A percentile compares a stretch with the other conserved stretches of the same genome.
These are phyloP conservation scores for Eucalyptus melliodora DNA, from an alignment of 345 rosid species.

Conservation along the genomic window DNA sequence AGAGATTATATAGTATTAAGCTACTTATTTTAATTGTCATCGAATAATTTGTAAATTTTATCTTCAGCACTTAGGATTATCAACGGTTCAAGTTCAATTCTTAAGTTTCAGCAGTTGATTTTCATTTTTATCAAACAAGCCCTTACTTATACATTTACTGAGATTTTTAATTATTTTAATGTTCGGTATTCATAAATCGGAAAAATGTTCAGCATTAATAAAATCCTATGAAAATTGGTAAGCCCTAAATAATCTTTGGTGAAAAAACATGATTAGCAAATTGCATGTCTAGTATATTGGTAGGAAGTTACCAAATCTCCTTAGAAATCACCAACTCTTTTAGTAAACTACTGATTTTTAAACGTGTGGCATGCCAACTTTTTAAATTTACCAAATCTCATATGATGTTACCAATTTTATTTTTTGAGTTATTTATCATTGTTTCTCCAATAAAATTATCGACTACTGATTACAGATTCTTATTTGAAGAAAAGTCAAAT, in stretches of 20 bases:
- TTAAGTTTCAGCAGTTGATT: neutral
- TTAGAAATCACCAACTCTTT: neutral
- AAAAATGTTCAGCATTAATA: fast-evolving
- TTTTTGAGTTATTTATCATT: neutral
- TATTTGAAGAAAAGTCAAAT: neutral
- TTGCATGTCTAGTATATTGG: neutral
- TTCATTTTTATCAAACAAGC: neutral
- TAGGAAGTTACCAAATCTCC: neutral
- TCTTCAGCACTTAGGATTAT: neutral
- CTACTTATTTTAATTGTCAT: neutral
- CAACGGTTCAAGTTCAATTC: neutral
- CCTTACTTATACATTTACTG: fast-evolving
- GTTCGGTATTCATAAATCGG: neutral
- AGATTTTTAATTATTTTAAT: fast-evolving
- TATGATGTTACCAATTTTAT: neutral
- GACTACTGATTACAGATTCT: neutral
- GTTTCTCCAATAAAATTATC: neutral
- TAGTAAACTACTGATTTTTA: neutral
- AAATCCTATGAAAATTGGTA: neutral
- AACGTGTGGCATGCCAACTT: neutral
- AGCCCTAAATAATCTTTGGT: neutral
- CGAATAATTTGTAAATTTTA: neutral
- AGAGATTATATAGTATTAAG: neutral
- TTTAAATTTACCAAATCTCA: neutral
- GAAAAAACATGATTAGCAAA: neutral